A percentile compares a stretch with the other conserved stretches of the same genome.
These are phyloP conservation scores for Calonectria hongkongensis DNA, from an alignment of 2,329 filamentous ascomycete species.

Conservation along the genomic window DNA sequence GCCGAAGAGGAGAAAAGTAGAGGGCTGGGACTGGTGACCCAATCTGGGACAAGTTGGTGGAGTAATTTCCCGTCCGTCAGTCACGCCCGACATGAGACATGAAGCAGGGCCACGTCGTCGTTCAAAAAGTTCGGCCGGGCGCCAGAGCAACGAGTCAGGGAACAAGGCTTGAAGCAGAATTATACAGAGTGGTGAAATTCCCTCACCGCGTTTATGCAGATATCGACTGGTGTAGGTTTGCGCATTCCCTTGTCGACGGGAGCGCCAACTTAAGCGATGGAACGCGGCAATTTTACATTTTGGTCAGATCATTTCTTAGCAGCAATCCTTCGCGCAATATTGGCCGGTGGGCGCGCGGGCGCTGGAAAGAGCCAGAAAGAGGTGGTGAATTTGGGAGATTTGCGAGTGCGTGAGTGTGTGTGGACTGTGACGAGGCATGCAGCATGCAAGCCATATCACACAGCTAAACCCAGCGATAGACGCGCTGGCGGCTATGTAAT, in stretches of 20 bases:
- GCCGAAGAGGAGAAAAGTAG: conserved; percentile 24
- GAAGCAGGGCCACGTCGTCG: conserved; percentile 29
- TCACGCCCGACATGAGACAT: conserved; percentile 18
- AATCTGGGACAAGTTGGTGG: conserved; percentile 32
- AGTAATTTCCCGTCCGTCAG: conserved; percentile 19
- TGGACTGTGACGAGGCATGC: conserved; percentile 29
- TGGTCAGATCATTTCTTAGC: conserved; percentile 67
- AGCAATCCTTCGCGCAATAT: conserved; percentile 14
- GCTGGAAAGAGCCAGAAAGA: conserved; percentile 7
- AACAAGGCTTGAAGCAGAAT: conserved; percentile 4
- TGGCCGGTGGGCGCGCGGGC: neutral
- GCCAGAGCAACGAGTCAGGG: conserved; percentile 24
- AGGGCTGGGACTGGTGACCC: conserved; percentile 27
- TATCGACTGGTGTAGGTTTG: neutral
- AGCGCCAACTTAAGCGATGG: conserved; percentile 29
- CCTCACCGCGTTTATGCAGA: conserved; percentile 20
- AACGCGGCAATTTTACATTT: conserved; percentile 45
- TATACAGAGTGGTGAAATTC: conserved; percentile 3
- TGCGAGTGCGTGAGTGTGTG: neutral
- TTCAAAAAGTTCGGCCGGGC: conserved; percentile 17
- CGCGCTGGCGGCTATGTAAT: conserved; percentile 33
- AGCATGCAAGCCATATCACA: conserved; percentile 36
- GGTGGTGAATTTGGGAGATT: conserved; percentile 24
- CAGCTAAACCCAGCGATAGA: conserved; percentile 21
- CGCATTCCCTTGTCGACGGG: neutral